Conservation (phyloP, 2,329 filamentous ascomycete genomes). For the Atkinsonella texensis region DNA sequence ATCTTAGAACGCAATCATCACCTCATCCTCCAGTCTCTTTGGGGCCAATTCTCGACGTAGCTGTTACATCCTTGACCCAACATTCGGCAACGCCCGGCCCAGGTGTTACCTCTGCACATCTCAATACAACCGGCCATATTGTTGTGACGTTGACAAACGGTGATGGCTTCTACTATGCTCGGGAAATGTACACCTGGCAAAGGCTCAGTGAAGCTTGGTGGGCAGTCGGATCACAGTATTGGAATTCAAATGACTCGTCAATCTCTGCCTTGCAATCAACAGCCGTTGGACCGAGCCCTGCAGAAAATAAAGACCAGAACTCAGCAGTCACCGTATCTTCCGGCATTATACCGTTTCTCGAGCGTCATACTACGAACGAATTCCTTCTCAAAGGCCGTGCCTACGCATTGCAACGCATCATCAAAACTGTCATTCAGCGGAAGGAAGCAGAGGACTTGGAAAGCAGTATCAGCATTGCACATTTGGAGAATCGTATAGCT, state of each 20-base stretch:
- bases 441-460: constrained; percentile 92
- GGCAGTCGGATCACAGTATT: constrained; percentile 95
- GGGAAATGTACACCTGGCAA: constrained; percentile 83
- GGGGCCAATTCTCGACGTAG: constrained; percentile 78
- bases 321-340: constrained; percentile 56
- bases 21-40: constrained; percentile 85
- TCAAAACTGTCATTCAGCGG: constrained; percentile 76
- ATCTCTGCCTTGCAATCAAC: constrained; percentile 68
- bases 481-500: constrained; percentile 88
- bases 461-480: constrained; percentile 80
- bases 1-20: constrained; percentile 68
- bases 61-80: constrained; percentile 63
- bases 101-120: constrained; percentile 77
- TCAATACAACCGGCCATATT: constrained; percentile 79
- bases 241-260: constrained; percentile 93
- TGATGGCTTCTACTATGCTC: constrained; percentile 84
- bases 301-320: constrained; percentile 31
- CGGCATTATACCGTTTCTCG: constrained; percentile 84
- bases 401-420: constrained; percentile 79
- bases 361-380: constrained; percentile 90
- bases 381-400: constrained; percentile 83
- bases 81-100: constrained; percentile 67
- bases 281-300: constrained; percentile 46
- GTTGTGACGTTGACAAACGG: constrained; percentile 89
- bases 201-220: constrained; percentile 95